These are phyloP conservation scores for Spiromastix sp. DNA, from an alignment of 2,329 filamentous ascomycete species.

Conservation along the genomic window DNA sequence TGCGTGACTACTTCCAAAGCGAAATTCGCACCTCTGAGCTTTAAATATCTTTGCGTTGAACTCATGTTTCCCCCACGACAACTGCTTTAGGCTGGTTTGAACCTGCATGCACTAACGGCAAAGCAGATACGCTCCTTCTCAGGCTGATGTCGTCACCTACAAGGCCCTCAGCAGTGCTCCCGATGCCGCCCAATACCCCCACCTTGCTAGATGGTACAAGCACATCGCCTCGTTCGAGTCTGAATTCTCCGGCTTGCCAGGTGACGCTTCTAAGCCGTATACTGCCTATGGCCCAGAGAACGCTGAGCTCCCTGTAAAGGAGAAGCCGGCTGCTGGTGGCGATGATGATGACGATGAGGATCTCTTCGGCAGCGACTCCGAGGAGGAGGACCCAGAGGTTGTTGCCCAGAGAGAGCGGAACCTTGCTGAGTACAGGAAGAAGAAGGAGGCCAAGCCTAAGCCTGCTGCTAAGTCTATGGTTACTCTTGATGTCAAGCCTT, in stretches of 20 bases:
- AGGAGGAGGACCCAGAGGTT: slow-evolving; percentile 88
- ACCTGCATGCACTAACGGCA: slow-evolving; percentile 11
- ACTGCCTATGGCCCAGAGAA: slow-evolving; percentile 85
- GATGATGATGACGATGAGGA: slow-evolving; percentile 81
- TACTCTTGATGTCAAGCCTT: slow-evolving; percentile 94
- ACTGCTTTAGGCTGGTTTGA: slow-evolving; percentile 4
- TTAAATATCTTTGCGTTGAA: no score
- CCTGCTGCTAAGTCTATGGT: slow-evolving; percentile 89
- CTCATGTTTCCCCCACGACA: slow-evolving; percentile 10
- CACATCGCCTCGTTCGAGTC: slow-evolving; percentile 88
- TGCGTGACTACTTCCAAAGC: slow-evolving; percentile 66
- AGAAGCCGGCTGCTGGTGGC: slow-evolving; percentile 67
- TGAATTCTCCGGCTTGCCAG: slow-evolving; percentile 82
- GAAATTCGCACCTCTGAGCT: slow-evolving; percentile 62
- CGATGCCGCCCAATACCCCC: slow-evolving; percentile 75
- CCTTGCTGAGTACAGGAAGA: slow-evolving; percentile 86
- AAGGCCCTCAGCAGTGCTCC: slow-evolving; percentile 73
- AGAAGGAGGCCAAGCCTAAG: slow-evolving; percentile 94
- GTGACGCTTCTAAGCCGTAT: slow-evolving; percentile 81
- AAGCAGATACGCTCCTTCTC: slow-evolving; percentile 57
- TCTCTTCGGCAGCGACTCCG: slow-evolving; percentile 85
- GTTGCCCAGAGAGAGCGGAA: slow-evolving; percentile 76
- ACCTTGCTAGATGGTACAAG: slow-evolving; percentile 98
- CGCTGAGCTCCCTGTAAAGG: slow-evolving; percentile 67
- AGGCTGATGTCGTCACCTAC: slow-evolving; percentile 94